Evolutionary conservation across 495 filamentous ascomycete species (phyloP).

Genomic region (Xylaria curta): DNA sequence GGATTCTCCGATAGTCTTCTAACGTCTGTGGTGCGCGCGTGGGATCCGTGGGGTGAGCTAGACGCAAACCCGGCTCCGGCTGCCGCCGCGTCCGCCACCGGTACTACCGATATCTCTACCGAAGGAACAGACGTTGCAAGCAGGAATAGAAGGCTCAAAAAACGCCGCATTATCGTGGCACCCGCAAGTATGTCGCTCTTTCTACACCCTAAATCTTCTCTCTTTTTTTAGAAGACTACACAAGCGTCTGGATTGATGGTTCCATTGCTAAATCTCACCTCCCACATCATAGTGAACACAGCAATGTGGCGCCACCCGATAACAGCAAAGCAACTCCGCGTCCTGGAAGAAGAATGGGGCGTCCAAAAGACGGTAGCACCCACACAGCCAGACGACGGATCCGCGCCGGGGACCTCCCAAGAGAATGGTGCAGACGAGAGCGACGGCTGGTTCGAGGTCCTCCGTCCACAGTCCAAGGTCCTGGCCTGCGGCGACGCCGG

Average conservation of each 20-base stretch:
- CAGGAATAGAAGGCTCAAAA: conserved; percentile 32
- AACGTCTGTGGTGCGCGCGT: conserved; percentile 78
- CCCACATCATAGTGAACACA: conserved; percentile 66
- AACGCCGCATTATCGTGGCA: conserved; percentile 66
- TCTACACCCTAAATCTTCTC: no score
- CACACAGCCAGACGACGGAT: not conserved
- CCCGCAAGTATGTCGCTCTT: conserved; percentile 38
- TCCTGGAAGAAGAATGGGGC: conserved; percentile 77
- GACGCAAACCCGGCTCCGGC: conserved; percentile 43
- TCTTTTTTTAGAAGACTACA: not conserved
- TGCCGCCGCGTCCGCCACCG: not conserved
- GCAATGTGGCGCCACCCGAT: conserved; percentile 89
- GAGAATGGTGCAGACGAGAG: conserved; percentile 40
- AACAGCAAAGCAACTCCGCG: conserved; percentile 70
- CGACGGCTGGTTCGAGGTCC: conserved; percentile 75
- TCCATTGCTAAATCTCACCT: not conserved
- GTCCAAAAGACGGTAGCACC: conserved; percentile 34
- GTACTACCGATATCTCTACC: not conserved
- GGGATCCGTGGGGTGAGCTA: conserved; percentile 75
- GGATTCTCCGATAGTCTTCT: conserved; percentile 75
- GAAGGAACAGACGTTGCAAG: conserved; percentile 20
- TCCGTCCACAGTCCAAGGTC: conserved; percentile 67
- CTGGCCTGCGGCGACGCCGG: conserved; percentile 86
- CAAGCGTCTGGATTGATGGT: not conserved
- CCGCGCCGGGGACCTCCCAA: not conserved